Evolutionary conservation across 192 early-diverging fungal genomes (phyloP).

Genomic region (Mortierella claussenii): DNA sequence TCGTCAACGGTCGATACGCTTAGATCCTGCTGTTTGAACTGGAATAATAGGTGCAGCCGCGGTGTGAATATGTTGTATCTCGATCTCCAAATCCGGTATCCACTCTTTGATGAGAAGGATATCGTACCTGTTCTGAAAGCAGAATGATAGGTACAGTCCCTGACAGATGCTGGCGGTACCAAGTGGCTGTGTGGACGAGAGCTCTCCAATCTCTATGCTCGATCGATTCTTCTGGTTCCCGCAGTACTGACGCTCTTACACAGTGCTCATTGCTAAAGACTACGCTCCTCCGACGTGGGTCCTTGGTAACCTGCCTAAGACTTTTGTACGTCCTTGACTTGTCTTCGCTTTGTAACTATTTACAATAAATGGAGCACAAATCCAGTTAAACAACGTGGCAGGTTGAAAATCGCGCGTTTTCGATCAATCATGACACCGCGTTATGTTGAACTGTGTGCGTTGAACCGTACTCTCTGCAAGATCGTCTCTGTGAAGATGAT

Average conservation of each 20-base stretch:
- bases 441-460: no score
- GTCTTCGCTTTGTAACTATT: conserved; percentile 67
- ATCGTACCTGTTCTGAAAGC: conserved; percentile 59
- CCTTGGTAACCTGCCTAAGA: conserved; percentile 67
- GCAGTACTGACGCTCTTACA: conserved; percentile 48
- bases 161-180: conserved; percentile 68
- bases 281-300: conserved; percentile 63
- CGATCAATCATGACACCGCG: no score
- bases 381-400: no score
- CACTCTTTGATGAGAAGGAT: no score
- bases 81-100: no score
- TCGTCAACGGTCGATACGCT: conserved; percentile 7
- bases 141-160: conserved; percentile 53
- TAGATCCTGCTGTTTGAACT: conserved; percentile 31
- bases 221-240: conserved; percentile 51
- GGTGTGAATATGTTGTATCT: no score
- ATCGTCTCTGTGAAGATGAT: conserved; percentile 77
- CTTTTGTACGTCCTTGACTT: conserved; percentile 70
- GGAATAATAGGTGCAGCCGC: conserved; percentile 17
- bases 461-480: conserved; percentile 66
- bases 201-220: conserved; percentile 66
- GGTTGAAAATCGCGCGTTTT: no score
- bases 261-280: conserved; percentile 81
- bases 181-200: conserved; percentile 60
- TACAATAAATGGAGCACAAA: no score